A percentile compares a stretch with the other conserved stretches of the same genome.
These are phyloP conservation scores for Sarocladiaceae sp. DNA, from an alignment of 2,329 filamentous ascomycete species.

Conservation along the genomic window DNA sequence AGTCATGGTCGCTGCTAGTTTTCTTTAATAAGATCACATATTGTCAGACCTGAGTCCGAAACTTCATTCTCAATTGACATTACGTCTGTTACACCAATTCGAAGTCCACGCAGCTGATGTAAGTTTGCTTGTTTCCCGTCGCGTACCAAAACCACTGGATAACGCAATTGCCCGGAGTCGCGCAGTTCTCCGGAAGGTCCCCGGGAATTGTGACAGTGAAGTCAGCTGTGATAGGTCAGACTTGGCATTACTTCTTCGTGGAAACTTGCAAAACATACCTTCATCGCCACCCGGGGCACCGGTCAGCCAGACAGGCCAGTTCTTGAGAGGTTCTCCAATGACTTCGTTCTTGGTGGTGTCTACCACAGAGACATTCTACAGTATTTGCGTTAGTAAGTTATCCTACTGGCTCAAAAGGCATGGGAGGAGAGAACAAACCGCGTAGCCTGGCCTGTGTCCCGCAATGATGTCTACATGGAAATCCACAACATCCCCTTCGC, in stretches of 20 bases:
- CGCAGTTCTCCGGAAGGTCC: constrained; percentile 23
- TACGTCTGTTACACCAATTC: not conserved
- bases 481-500: not conserved
- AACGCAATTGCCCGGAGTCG: constrained; percentile 27
- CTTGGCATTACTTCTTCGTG: no score
- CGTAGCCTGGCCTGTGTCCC: not conserved
- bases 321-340: not conserved
- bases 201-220: constrained; percentile 37
- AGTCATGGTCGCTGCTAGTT: no score
- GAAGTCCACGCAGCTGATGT: constrained; percentile 35
- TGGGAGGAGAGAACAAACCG: not conserved
- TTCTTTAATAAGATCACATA: no score
- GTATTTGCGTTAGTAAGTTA: not conserved
- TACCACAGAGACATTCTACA: not conserved
- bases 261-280: not conserved
- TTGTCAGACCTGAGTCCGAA: no score
- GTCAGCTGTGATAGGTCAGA: constrained; percentile 8
- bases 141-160: constrained; percentile 44
- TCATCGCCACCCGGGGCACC: not conserved
- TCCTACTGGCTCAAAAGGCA: not conserved
- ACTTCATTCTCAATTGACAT: no score
- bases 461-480: not conserved
- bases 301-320: not conserved
- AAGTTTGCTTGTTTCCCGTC: constrained; percentile 30
- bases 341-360: not conserved